phyloP scores from a whole-genome alignment of 1,284 basidiomycete species.

The Volvariella volvacea region DNA sequence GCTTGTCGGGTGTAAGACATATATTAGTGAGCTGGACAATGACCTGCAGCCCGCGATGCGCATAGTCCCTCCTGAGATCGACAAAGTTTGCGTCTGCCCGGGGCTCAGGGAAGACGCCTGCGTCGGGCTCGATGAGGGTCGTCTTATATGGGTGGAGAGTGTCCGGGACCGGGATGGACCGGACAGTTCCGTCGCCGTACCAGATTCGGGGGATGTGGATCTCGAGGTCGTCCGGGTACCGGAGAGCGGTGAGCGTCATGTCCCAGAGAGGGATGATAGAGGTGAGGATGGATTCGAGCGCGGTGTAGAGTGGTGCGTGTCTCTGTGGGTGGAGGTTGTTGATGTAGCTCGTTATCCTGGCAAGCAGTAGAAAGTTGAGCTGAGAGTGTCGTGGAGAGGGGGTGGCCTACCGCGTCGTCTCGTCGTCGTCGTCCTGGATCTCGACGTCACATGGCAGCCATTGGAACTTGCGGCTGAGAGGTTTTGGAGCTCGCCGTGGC shows the following conservation, averaged over 20 bases:
- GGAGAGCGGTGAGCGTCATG: slow-evolving; percentile 16
- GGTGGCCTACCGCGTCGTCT: slow-evolving; percentile 10
- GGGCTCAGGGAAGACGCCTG: slow-evolving; percentile 2
- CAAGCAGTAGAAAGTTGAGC: neutral
- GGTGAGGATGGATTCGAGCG: slow-evolving; percentile 20
- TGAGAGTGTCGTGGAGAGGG: neutral
- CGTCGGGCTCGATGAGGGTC: slow-evolving; percentile 7
- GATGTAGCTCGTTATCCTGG: slow-evolving; percentile 17
- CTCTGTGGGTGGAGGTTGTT: slow-evolving; percentile 21
- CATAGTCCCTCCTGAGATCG: slow-evolving; percentile 13
- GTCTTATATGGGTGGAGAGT: neutral
- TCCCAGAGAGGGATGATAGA: slow-evolving; percentile 25
- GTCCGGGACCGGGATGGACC: slow-evolving; percentile 10
- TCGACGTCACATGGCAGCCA: slow-evolving; percentile 24
- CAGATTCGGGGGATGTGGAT: slow-evolving; percentile 16
- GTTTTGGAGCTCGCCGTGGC: too few species aligned
- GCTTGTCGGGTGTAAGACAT: too few species aligned
- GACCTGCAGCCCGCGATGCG: slow-evolving; percentile 27
- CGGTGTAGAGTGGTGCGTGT: slow-evolving; percentile 15
- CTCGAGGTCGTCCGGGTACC: slow-evolving; percentile 2
- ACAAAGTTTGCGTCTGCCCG: slow-evolving; percentile 13
- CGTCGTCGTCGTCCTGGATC: slow-evolving; percentile 10
- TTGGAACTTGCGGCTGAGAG: slow-evolving; percentile 18
- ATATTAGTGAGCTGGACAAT: slow-evolving; percentile 48
- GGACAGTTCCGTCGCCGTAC: slow-evolving; percentile 10